Evolutionary conservation across 2,329 filamentous ascomycete genomes (phyloP), one percentile per base, ranked within the genome.

Genomic region (Alternaria brassicae): DNA sequence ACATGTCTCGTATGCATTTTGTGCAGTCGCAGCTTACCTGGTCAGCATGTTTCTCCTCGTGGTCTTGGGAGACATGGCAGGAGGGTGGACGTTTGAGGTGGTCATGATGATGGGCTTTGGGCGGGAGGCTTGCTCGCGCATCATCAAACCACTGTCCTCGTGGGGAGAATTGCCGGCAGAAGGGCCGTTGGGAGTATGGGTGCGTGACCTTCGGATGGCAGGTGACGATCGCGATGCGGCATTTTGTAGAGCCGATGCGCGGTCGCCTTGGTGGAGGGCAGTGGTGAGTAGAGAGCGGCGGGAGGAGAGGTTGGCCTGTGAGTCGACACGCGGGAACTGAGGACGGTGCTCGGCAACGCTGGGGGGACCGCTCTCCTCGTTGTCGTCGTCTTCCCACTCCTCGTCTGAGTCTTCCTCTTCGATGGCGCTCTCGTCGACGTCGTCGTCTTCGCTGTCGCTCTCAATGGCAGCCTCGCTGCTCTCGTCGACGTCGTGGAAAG

Each of bases 301-400:
- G 1, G 94, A 96, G 2, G 91, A 89, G 25, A 98, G 83, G 72
- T 97, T 92, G 7, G 89, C 88, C 76, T 89, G 89, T 39, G 93
- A 97, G 77, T 97, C 92, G 48, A 98, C 93, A 8, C 95, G 90
- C 77, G 93, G 89, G 84, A 99, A 99, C 70, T 92, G 84, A 19
- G 87, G 85, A 72, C 87, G 89, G 61, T 34, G 44, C 28, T 95
- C 90, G 62, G 95, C 91, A 51, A 93, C 85, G 74, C 91, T 96
- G 1, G 91, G 91, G 67, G 91, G 90, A 57, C 89, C 91, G 74
- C 91, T 95, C 68, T 96, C 91, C 21, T 91, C 87, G 58, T 86
- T 87, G 58, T 87, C 88, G 57, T 87, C 88, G 55, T 89, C 87
- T 63, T 91, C 88, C 72, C 80, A 81, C 48, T 67, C 81, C 2